A percentile compares a stretch with the other conserved stretches of the same genome.
Evolutionary conservation across 208 protist species (phyloP).

Genomic region (Zelonia costaricensis): DNA sequence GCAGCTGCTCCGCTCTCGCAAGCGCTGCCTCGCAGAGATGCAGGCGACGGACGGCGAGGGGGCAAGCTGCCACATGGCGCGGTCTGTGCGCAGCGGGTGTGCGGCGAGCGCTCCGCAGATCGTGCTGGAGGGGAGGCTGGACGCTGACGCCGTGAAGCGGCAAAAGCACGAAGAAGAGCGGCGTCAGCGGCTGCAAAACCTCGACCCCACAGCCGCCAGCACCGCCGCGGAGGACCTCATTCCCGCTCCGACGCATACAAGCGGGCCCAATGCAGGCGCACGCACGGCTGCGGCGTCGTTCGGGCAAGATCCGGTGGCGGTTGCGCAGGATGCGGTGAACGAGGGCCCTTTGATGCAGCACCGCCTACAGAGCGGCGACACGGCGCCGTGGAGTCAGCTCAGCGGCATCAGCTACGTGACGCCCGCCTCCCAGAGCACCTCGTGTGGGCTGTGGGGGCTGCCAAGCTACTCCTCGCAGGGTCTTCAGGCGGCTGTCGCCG

Average conservation of each 20-base stretch:
- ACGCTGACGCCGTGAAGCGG: conserved; percentile 12
- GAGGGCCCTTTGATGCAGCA: no score
- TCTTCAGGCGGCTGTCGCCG: neutral
- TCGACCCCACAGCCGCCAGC: conserved; percentile 8
- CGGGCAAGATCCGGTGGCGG: no score
- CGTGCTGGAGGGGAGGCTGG: neutral
- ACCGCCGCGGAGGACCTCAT: conserved; percentile 14
- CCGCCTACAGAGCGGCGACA: neutral
- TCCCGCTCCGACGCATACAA: conserved; percentile 11
- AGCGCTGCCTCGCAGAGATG: conserved; percentile 74
- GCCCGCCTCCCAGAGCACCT: conserved; percentile 22
- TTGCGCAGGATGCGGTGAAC: no score
- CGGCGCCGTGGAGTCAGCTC: conserved; percentile 18
- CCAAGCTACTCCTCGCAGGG: conserved; percentile 3
- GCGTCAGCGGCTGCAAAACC: conserved; percentile 3
- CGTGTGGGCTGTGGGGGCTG: conserved; percentile 4
- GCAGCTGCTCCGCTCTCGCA: conserved; percentile 56
- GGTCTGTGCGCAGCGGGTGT: no score
- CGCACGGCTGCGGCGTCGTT: no score
- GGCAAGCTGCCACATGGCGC: neutral
- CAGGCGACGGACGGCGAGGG: conserved; percentile 21
- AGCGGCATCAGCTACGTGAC: conserved; percentile 31
- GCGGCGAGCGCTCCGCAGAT: neutral
- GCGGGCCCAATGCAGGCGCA: no score
- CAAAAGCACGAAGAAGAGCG: conserved; percentile 20